These are phyloP conservation scores for Eragrostis nindensis DNA, from an alignment of 176 grass and related monocot species.

Conservation along the genomic window DNA sequence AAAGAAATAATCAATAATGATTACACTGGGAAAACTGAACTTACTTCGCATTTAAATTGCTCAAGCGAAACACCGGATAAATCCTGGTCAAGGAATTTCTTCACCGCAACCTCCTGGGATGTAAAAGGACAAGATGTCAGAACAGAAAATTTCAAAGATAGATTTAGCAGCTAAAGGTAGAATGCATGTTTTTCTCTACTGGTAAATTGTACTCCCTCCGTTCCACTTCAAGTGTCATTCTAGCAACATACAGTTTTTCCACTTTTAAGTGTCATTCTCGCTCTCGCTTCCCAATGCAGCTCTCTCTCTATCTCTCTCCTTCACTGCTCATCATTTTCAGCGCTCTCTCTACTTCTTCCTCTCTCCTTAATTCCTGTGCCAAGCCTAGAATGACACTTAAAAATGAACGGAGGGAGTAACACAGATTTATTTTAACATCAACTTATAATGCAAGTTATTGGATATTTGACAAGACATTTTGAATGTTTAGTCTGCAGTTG, in stretches of 20 bases:
- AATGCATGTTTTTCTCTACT: constrained; percentile 3
- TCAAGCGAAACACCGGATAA: constrained; percentile 84
- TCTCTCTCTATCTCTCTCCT: too few species aligned
- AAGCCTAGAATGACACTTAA: too few species aligned
- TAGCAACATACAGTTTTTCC: too few species aligned
- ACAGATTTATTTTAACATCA: neutral
- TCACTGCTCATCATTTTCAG: too few species aligned
- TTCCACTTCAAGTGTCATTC: too few species aligned
- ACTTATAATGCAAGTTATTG: neutral
- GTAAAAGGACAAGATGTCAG: constrained; percentile 27
- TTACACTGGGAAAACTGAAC: constrained; percentile 34
- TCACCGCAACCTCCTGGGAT: constrained; percentile 95
- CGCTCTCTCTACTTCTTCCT: too few species aligned
- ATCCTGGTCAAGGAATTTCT: constrained; percentile 99
- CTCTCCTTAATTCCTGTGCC: too few species aligned
- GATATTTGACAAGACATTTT: neutral
- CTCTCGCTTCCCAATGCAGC: too few species aligned
- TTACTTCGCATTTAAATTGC: constrained; percentile 99
- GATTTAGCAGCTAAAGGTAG: constrained; percentile 16
- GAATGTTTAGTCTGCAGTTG: constrained; percentile 20
- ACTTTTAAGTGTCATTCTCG: too few species aligned
- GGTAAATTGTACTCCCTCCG: too few species aligned
- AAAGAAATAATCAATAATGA: constrained; percentile 18
- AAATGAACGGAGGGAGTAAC: too few species aligned
- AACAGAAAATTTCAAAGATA: constrained; percentile 23